phyloP scores from a whole-genome alignment of 2,329 filamentous ascomycete genomes.

The Biscogniauxia sp. region DNA sequence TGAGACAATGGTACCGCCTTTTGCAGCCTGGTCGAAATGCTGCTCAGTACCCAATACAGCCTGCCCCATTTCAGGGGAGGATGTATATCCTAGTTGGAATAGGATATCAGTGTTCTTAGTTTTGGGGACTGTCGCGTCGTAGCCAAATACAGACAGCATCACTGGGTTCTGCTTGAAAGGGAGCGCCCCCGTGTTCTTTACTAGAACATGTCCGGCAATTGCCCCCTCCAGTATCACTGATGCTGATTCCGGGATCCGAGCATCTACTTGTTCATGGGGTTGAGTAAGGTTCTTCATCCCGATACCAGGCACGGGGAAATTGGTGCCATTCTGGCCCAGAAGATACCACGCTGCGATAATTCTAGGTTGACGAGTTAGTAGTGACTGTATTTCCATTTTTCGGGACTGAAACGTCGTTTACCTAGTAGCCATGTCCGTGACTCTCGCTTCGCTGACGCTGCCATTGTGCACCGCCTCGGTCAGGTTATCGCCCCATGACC shows the following conservation, averaged over 20 bases:
- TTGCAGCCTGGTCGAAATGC: conserved; percentile 48
- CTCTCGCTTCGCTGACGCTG: conserved; percentile 64
- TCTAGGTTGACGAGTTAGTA: conserved; percentile 49
- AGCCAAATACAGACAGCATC: conserved; percentile 58
- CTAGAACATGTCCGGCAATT: conserved; percentile 65
- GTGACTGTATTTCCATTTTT: conserved; percentile 32
- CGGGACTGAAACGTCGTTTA: conserved; percentile 41
- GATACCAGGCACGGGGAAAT: conserved; percentile 44
- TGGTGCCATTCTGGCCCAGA: conserved; percentile 48
- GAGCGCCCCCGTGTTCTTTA: conserved; percentile 70
- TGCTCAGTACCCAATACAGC: conserved; percentile 41
- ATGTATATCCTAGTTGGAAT: conserved; percentile 47
- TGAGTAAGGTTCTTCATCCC: conserved; percentile 61
- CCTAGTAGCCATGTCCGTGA: conserved; percentile 78
- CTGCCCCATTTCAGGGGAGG: conserved; percentile 44
- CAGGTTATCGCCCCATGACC: conserved; percentile 64
- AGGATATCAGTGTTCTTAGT: conserved; percentile 47
- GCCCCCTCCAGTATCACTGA: conserved; percentile 49
- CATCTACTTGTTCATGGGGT: conserved; percentile 47
- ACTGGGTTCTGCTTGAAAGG: conserved; percentile 58
- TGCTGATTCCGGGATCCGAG: conserved; percentile 44
- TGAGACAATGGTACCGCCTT: conserved; percentile 50
- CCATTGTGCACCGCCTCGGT: conserved; percentile 75
- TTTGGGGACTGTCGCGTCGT: conserved; percentile 56
- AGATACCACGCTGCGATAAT: conserved; percentile 63